Evolutionary conservation across 176 grass and related monocot genomes (phyloP), one percentile per base, ranked within the genome.

Genomic region (Carex parvula): DNA sequence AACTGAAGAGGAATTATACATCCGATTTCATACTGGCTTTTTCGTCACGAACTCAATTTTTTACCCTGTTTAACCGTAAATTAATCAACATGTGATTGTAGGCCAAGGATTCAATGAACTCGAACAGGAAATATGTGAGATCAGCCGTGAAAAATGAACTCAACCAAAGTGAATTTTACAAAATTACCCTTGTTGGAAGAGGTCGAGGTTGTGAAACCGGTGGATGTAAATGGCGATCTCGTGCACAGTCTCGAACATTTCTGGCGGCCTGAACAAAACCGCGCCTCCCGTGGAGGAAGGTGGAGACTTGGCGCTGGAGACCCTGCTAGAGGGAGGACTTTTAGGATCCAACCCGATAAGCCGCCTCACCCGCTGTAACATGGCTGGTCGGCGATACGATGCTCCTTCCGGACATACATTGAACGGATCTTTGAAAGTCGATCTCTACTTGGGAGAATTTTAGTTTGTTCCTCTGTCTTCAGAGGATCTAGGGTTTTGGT

Each of bases 141-240:
- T 69, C 32, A 39, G 32, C 52, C 26, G 1, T 9, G 17, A 77
- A 66, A 74, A 8, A 20, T 2, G 18, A 22, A 63, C 44, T 5
- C 4, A 85, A 58, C 29, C 16, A 15, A 18, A 87, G 56, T 22
- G 56, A 57, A 48, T 26, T 37, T n/a, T 2, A 52, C 65, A 1
- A 26, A 37, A 18, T 86, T 87, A 92, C 94, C 92, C 94, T 90
- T 97, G 94, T 79, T 97, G 92, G 87, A 92, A 97, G 64, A 97
- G 81, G 86, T 94, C 90, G 30, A 94, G 94, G 55, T 94, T 97
- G 80, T 97, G 94, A 87, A 97, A 97, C 29, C 92, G 91, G 32
- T 97, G 90, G 55, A 97, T 88, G 77, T 97, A 97, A 57, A 97
- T 83, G 37, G 94, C 92, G 84, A 97, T 87, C 88, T 97, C 94